A percentile compares a stretch with the other conserved stretches of the same genome.
Conservation (phyloP, 371 early-diverging fungal genomes). For the Chytridiales sp. region DNA sequence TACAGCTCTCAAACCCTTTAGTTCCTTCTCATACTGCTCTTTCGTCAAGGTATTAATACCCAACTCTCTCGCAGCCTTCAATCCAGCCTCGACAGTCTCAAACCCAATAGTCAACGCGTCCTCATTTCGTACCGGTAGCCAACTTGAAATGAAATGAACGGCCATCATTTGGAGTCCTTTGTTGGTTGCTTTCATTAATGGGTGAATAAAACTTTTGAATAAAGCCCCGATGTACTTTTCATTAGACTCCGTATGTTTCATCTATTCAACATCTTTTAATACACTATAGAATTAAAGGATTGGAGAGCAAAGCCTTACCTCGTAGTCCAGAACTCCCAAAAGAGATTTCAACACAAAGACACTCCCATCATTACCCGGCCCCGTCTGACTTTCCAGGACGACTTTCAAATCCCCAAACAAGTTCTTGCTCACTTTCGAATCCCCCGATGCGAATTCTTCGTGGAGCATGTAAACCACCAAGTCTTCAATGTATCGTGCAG, state of each 20-base stretch:
- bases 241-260: constrained; percentile 43
- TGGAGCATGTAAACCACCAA: constrained; percentile 45
- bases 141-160: constrained; percentile 51
- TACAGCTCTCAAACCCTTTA: constrained; percentile 28
- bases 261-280: constrained; percentile 21
- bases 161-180: constrained; percentile 45
- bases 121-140: constrained; percentile 52
- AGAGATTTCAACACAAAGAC: constrained; percentile 39
- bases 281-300: not conserved
- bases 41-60: constrained; percentile 33
- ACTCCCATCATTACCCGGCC: no score
- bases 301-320: constrained; percentile 31
- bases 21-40: constrained; percentile 32
- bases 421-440: constrained; percentile 31
- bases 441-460: constrained; percentile 42
- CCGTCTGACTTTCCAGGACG: constrained; percentile 5
- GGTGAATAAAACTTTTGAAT: constrained; percentile 47
- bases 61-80: constrained; percentile 32
- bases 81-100: constrained; percentile 40
- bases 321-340: constrained; percentile 45
- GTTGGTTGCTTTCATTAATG: constrained; percentile 39
- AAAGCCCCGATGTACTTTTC: constrained; percentile 52
- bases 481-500: constrained; percentile 42
- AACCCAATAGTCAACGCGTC: constrained; percentile 42
- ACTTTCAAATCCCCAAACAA: not conserved